A percentile compares a stretch with the other conserved stretches of the same genome.
Evolutionary conservation across 148 eudicot genomes (phyloP).

Genomic region (Rhododendron ovatum): DNA sequence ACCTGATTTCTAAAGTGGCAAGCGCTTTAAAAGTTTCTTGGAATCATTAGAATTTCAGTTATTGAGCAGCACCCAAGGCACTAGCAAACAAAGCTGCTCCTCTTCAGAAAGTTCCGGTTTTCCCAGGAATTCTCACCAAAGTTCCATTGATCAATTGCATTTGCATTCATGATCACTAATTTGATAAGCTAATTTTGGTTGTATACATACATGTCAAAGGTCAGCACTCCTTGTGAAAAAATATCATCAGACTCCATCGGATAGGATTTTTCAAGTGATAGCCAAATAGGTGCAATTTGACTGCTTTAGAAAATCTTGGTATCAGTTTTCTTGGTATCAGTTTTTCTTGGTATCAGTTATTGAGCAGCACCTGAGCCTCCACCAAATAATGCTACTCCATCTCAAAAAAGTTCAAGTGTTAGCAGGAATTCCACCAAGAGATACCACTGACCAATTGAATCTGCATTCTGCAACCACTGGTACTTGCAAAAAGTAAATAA

Average conservation of each 20-base stretch:
- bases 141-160: not conserved
- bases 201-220: not conserved
- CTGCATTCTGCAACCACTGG: not conserved
- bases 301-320: not conserved
- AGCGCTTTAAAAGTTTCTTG: not conserved
- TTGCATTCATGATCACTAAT: not conserved
- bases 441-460: not conserved
- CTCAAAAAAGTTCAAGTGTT: not conserved
- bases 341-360: not conserved
- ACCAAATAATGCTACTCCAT: not conserved
- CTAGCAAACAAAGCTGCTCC: not conserved
- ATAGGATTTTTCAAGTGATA: not conserved
- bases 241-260: not conserved
- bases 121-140: not conserved
- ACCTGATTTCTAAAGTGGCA: not conserved
- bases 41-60: not conserved
- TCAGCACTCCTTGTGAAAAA: not conserved
- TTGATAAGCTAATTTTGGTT: not conserved
- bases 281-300: not conserved
- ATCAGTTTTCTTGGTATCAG: not conserved
- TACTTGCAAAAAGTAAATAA: not conserved
- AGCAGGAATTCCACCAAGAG: not conserved
- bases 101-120: not conserved
- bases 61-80: not conserved
- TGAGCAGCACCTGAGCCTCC: not conserved